A percentile compares a stretch with the other conserved stretches of the same genome.
phyloP scores from a whole-genome alignment of 345 rosid species.

The Chamaenerion angustifolium region DNA sequence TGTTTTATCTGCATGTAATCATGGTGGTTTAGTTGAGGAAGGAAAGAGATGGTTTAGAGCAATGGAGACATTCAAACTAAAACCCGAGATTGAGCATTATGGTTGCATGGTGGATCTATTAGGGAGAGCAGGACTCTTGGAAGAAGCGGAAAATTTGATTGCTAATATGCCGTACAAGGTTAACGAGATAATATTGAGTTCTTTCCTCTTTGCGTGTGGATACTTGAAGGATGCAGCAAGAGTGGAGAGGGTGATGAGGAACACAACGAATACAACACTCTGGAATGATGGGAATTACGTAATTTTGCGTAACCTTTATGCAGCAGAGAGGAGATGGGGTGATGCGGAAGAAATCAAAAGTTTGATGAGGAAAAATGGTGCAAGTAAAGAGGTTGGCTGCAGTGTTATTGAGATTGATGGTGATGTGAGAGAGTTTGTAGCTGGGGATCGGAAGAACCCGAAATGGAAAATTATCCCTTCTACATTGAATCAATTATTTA shows the following conservation, averaged over 20 bases:
- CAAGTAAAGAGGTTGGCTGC: conserved; percentile 55
- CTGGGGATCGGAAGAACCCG: conserved; percentile 42
- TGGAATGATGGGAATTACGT: conserved; percentile 50
- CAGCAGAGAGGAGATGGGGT: conserved; percentile 45
- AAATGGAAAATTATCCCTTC: conserved; percentile 18
- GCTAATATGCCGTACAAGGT: conserved; percentile 46
- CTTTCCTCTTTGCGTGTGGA: conserved; percentile 56
- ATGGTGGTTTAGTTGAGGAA: conserved; percentile 59
- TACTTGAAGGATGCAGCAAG: conserved; percentile 33
- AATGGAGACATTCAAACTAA: conserved; percentile 36
- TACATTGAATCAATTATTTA: conserved; percentile 25
- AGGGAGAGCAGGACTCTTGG: conserved; percentile 52
- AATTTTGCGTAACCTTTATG: conserved; percentile 54
- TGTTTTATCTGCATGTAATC: conserved; percentile 68
- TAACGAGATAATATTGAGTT: conserved; percentile 52
- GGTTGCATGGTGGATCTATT: conserved; percentile 64
- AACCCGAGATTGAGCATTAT: conserved; percentile 49
- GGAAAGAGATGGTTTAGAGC: conserved; percentile 55
- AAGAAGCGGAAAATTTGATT: conserved; percentile 58
- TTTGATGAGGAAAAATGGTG: conserved; percentile 48
- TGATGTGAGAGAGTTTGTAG: conserved; percentile 41
- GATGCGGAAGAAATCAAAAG: conserved; percentile 38
- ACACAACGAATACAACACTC: conserved; percentile 29
- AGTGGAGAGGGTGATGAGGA: conserved; percentile 34
- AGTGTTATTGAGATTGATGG: conserved; percentile 50